Evolutionary conservation across 2,329 filamentous ascomycete genomes (phyloP).

Genomic region (Colletotrichum coccodes): DNA sequence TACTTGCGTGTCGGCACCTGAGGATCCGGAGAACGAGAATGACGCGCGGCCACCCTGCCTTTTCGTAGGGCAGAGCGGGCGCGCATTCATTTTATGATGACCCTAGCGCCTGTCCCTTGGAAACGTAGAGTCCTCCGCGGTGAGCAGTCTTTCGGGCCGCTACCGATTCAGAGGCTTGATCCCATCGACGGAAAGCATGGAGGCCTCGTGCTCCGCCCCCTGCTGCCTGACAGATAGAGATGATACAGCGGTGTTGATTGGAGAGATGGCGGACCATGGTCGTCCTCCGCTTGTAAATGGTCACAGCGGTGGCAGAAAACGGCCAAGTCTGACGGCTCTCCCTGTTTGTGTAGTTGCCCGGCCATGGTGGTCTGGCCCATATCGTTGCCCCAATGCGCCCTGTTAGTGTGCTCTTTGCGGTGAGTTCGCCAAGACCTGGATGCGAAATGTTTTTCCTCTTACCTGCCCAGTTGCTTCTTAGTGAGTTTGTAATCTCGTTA

Average conservation of each 20-base stretch:
- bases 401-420: background rate
- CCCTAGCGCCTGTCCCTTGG: background rate
- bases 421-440: background rate
- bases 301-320: background rate
- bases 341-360: background rate
- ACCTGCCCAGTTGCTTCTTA: background rate
- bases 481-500: background rate
- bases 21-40: background rate
- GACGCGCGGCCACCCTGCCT: background rate
- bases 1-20: background rate
- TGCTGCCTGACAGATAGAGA: background rate
- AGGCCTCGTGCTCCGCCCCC: constrained; percentile 15
- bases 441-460: background rate
- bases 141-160: background rate
- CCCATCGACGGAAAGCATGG: background rate
- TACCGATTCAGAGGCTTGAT: background rate
- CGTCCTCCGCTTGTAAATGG: background rate
- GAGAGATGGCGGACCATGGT: background rate
- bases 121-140: background rate
- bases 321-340: background rate
- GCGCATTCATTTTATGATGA: background rate
- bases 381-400: background rate
- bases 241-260: background rate
- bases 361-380: background rate
- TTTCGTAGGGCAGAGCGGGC: background rate